These are phyloP conservation scores for Beauveria australis DNA, from an alignment of 2,329 filamentous ascomycete genomes.

Conservation along the genomic window DNA sequence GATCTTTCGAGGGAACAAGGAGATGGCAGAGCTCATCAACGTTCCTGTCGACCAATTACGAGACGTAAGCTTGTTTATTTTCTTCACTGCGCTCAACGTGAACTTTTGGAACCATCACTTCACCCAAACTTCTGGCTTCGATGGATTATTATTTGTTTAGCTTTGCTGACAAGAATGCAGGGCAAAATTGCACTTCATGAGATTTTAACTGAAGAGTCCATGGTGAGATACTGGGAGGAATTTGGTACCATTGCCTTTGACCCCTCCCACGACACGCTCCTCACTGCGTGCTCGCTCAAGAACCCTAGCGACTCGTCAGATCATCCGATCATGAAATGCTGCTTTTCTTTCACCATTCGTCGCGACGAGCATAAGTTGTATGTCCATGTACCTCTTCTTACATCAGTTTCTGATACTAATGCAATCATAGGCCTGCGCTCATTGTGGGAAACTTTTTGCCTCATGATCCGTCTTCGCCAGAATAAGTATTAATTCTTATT, in stretches of 20 bases:
- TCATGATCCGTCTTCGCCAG: conserved; percentile 51
- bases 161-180: conserved; percentile 34
- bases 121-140: background rate
- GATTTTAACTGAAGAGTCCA: conserved; percentile 87
- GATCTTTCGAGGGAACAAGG: conserved; percentile 94
- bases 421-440: conserved; percentile 67
- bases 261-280: conserved; percentile 81
- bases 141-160: background rate
- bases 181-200: conserved; percentile 93
- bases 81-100: background rate
- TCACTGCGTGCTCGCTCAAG: conserved; percentile 89
- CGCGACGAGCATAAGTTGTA: conserved; percentile 95
- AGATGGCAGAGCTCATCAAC: conserved; percentile 95
- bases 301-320: conserved; percentile 63
- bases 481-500: background rate
- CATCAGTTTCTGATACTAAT: conserved; percentile 23
- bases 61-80: conserved; percentile 57
- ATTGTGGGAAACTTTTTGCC: conserved; percentile 97
- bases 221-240: conserved; percentile 98
- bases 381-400: conserved; percentile 30
- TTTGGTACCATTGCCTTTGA: conserved; percentile 98
- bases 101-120: background rate
- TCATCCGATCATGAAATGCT: conserved; percentile 75
- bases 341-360: conserved; percentile 94
- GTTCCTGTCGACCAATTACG: conserved; percentile 84